A percentile compares a stretch with the other conserved stretches of the same genome.
Conservation (phyloP, 2,329 filamentous ascomycete genomes). For the Aspergillus sp. region DNA sequence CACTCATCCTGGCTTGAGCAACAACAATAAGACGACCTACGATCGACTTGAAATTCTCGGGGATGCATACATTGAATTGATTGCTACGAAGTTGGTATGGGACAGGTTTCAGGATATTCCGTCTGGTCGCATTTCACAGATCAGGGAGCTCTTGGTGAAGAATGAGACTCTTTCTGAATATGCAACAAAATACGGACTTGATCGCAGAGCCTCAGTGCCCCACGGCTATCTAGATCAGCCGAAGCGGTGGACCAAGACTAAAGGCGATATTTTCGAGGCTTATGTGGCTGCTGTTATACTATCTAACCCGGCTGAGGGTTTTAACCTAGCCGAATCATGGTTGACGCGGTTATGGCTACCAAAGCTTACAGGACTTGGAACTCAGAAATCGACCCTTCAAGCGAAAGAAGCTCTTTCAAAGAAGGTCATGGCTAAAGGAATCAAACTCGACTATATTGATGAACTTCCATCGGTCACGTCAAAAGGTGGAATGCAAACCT, state of each 20-base stretch:
- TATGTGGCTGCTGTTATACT: constrained; percentile 75
- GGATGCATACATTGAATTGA: constrained; percentile 75
- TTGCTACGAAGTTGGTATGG: constrained; percentile 69
- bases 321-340: constrained; percentile 60
- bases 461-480: constrained; percentile 29
- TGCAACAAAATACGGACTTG: constrained; percentile 63
- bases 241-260: constrained; percentile 62
- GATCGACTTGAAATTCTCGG: constrained; percentile 84
- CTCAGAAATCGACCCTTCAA: constrained; percentile 25
- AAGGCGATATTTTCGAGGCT: constrained; percentile 84
- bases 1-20: constrained; percentile 53
- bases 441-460: constrained; percentile 55
- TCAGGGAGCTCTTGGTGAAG: constrained; percentile 72
- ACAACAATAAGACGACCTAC: constrained; percentile 47
- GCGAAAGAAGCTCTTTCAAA: constrained; percentile 50
- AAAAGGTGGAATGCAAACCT: constrained; percentile 34
- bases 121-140: constrained; percentile 64
- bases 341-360: constrained; percentile 67
- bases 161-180: constrained; percentile 71
- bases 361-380: constrained; percentile 43
- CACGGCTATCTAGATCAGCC: constrained; percentile 36
- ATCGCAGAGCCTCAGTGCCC: constrained; percentile 56
- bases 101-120: constrained; percentile 59
- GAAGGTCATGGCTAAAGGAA: constrained; percentile 50
- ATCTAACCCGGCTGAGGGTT: constrained; percentile 58